Evolutionary conservation across 192 early-diverging fungal species (phyloP), one percentile per base, ranked within the genome.

Genomic region (Backusella macrospora): DNA sequence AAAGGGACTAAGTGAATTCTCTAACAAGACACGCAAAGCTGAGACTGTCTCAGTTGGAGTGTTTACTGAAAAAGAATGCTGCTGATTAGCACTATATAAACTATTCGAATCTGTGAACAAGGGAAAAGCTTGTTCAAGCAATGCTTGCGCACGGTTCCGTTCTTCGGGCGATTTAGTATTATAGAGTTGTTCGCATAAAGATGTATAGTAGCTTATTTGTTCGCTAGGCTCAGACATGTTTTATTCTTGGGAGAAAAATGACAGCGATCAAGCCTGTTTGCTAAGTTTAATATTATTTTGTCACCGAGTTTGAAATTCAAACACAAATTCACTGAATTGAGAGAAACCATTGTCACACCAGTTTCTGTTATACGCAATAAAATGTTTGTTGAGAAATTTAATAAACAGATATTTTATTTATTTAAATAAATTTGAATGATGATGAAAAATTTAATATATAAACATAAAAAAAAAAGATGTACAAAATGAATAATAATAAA

Each of bases 121-220:
- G 44, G 94, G 94, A 69, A 95, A 95, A 64, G 85, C 87, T 76
- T 88, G 86, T 48, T 93, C 91, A 47, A 95, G 84, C 29, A 90
- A 78, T 44, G 84, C 84, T 79, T 95, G 92, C 13, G 92, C 89
- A 68, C 91, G 85, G 34, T 79, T 73, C 45, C 90, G 89, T 78
- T 83, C 80, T 75, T 86, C 85, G 18, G 85, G 76, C 26, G 77
- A 74, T 23, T 86, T 82, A 18, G 90, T 79, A 64, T 85, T 85
- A 73, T 90, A 86, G 6, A 90, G 84, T 16, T 88, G 83, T 69
- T 89, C 82, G 77, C 90, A 90, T 73, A 82, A 43, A 47, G 67
- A 55, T 18, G 64, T 65, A 69, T 59, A 78, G n/a, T 78, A 73
- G 26, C 16, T n/a, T 29, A 78, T 78, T 39, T 62, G 45, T 37